phyloP scores from a whole-genome alignment of 2,329 filamentous ascomycete species.

The Nemania bipapillata region DNA sequence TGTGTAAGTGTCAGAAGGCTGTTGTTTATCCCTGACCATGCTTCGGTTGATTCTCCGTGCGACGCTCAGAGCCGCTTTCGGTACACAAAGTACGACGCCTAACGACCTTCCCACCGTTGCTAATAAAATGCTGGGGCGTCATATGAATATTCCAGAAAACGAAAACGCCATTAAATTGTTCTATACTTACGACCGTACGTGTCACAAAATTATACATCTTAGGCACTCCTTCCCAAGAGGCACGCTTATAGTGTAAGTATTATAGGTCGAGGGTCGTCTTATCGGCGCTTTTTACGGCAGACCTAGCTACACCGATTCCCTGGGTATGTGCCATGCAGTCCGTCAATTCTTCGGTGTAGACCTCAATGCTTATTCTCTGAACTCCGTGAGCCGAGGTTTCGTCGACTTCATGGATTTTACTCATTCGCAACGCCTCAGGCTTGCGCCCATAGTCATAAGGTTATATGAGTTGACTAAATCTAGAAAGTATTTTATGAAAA shows the following conservation, averaged over 20 bases:
- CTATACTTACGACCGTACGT: not conserved
- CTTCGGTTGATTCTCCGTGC: not conserved
- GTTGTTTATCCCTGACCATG: not conserved
- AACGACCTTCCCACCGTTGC: not conserved
- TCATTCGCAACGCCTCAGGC: not conserved
- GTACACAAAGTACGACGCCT: not conserved
- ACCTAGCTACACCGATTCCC: too few species aligned
- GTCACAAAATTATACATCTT: not conserved
- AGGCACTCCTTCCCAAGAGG: not conserved
- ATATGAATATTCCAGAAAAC: not conserved
- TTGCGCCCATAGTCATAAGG: not conserved
- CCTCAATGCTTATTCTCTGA: slow-evolving; percentile 9
- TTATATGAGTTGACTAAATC: not conserved
- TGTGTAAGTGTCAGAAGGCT: too few species aligned
- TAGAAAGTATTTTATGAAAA: not conserved
- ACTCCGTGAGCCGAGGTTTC: not conserved
- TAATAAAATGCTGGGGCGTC: not conserved
- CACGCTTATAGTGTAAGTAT: not conserved
- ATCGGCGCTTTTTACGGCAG: not conserved
- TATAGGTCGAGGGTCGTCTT: not conserved
- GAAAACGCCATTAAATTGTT: not conserved
- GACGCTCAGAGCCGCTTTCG: not conserved
- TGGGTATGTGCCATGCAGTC: not conserved
- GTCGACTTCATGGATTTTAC: not conserved
- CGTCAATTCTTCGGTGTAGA: not conserved